Percentiles rank a stretch among this genome's conserved stretches.
phyloP scores from a whole-genome alignment of 352 stramenopile genomes.

The Phytophthora pistaciae region DNA sequence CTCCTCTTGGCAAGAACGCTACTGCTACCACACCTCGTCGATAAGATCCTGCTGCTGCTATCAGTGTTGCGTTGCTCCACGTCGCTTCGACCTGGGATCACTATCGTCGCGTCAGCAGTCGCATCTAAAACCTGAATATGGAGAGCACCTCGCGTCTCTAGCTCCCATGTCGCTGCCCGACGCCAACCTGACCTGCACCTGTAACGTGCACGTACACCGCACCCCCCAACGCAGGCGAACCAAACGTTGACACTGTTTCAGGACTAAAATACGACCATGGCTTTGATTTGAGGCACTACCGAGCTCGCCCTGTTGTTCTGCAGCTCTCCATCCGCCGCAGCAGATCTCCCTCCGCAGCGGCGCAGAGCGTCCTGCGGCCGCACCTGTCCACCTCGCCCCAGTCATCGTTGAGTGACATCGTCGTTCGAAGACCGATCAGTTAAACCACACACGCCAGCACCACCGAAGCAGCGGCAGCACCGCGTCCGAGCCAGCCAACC shows the following conservation, averaged over 20 bases:
- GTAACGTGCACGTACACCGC: not conserved
- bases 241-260: constrained; percentile 25
- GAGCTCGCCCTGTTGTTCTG: constrained; percentile 16
- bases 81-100: no score
- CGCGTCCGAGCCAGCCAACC: constrained; percentile 13
- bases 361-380: not conserved
- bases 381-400: constrained; percentile 19
- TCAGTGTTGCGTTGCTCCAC: no score
- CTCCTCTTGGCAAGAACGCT: no score
- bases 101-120: no score
- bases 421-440: constrained; percentile 24
- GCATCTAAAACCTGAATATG: no score
- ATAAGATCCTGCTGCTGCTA: no score
- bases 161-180: no score
- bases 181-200: not conserved
- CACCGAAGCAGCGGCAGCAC: not conserved
- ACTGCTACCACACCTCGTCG: no score
- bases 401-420: constrained; percentile 35
- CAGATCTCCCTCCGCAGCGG: constrained; percentile 15
- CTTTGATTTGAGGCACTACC: constrained; percentile 55
- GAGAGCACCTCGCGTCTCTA: no score
- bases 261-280: constrained; percentile 68
- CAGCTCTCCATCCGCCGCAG: constrained; percentile 18
- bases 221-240: not conserved
- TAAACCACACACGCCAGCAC: not conserved